Percentiles rank a stretch among this genome's conserved stretches.
phyloP scores from a whole-genome alignment of 805 yeast species.

The Candida chilensis region DNA sequence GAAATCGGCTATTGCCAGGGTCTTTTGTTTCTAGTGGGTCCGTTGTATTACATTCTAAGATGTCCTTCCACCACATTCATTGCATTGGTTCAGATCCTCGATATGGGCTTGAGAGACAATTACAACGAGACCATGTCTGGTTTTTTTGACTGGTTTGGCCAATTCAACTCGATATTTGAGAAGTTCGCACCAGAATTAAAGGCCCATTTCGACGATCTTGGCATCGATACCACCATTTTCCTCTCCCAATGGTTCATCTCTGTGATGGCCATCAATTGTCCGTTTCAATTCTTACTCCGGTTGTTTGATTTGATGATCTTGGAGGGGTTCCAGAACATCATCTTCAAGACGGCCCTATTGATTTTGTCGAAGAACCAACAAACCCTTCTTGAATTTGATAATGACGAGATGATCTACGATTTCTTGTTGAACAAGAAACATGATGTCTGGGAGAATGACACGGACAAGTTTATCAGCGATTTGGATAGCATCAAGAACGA shows the following conservation, averaged over 20 bases:
- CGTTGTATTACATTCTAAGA: conserved; percentile 30
- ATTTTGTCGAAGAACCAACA: conserved; percentile 39
- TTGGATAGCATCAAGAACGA: too few species aligned
- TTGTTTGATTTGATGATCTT: conserved; percentile 40
- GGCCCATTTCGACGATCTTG: conserved; percentile 26
- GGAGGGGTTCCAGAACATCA: conserved; percentile 45
- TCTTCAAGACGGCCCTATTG: conserved; percentile 48
- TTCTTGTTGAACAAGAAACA: too few species aligned
- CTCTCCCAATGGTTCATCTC: conserved; percentile 64
- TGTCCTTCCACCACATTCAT: conserved; percentile 35
- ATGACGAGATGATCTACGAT: too few species aligned
- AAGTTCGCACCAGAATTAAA: conserved; percentile 27
- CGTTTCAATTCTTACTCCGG: conserved; percentile 37
- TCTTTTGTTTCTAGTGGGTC: conserved; percentile 52
- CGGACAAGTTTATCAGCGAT: too few species aligned
- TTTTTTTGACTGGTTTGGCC: conserved; percentile 39
- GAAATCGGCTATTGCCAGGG: conserved; percentile 69
- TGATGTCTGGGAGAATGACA: too few species aligned
- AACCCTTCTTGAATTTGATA: too few species aligned
- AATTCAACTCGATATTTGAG: conserved; percentile 37
- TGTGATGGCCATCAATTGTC: conserved; percentile 51
- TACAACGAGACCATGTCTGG: conserved; percentile 46
- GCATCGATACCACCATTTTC: conserved; percentile 34
- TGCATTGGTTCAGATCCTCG: conserved; percentile 48
- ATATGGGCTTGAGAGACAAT: conserved; percentile 44